A percentile compares a stretch with the other conserved stretches of the same genome.
phyloP scores from a whole-genome alignment of 106 monocot genomes.

The Ottelia alismoides region DNA sequence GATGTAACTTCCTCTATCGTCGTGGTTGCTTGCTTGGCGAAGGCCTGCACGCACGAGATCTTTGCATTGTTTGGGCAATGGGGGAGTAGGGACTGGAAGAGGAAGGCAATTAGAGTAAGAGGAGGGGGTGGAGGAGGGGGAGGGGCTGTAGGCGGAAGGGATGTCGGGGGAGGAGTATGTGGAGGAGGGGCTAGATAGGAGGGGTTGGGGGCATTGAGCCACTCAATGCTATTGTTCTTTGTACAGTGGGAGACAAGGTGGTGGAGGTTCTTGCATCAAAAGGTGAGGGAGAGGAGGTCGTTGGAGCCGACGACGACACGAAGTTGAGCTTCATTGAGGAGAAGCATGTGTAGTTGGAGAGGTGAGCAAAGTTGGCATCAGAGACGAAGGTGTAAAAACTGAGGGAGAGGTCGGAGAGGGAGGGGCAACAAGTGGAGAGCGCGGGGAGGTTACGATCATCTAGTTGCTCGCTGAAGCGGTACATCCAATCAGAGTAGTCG shows the following conservation, averaged over 20 bases:
- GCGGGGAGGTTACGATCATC: conserved; percentile 43
- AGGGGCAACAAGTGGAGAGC: conserved; percentile 42
- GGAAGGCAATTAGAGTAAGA: no score
- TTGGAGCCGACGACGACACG: conserved; percentile 41
- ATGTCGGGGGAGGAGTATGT: no score
- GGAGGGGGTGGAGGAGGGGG: no score
- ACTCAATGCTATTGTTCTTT: conserved; percentile 56
- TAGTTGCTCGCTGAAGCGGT: conserved; percentile 42
- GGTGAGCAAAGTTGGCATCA: conserved; percentile 37
- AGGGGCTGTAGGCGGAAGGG: no score
- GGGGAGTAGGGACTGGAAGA: no score
- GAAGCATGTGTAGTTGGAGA: conserved; percentile 34
- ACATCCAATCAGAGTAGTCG: conserved; percentile 54
- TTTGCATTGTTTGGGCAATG: no score
- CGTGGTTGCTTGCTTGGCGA: no score
- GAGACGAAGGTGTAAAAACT: conserved; percentile 61
- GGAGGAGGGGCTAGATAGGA: no score
- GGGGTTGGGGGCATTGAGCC: conserved; percentile 57
- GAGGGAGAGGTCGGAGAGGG: conserved; percentile 38
- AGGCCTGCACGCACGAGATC: no score
- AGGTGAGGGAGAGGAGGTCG: conserved; percentile 42
- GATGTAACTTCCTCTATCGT: no score
- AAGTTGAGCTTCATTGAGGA: conserved; percentile 53
- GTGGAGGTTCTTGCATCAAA: conserved; percentile 66
- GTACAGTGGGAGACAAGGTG: conserved; percentile 49